Evolutionary conservation across 768 basidiomycete genomes (phyloP), one percentile per base, ranked within the genome.

Genomic region (Mycena olivaceomarginata): DNA sequence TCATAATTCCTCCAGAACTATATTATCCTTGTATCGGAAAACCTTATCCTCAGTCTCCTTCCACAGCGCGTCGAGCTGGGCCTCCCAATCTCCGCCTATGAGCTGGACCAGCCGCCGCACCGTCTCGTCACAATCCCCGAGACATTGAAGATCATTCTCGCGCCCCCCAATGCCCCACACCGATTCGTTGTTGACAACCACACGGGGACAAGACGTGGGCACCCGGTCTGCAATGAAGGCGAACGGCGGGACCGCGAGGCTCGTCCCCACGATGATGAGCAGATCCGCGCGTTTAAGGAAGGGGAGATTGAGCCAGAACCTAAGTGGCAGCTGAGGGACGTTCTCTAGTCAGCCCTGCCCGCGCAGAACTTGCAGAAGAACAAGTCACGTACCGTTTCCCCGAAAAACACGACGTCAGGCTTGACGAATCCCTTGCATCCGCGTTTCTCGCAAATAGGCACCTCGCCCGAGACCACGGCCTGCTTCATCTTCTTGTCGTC

Each of bases 231-330:
- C 74, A 51, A 75, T 18, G 67, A 70, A 70, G 39, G 37, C 25
- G 74, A 75, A 75, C 2, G 74, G 74, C 15, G 74, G 74, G 22
- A 75, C 74, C 5, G 68, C 74, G 63, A 75, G 74, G 63, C 74
- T 75, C 51, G 74, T 75, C 60, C 74, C 74, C 5, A 75, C 13
- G 43, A 75, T 56, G 7, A 75, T 70, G 40, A 75, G 74, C 53
- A 75, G 68, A 25, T 75, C 74, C 48, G n/a, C n/a, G 40, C 74
- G 74, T 62, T 57, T 53, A 15, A 75, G 4, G 53, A 75, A 75
- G 20, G 74, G 74, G 18, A 75, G 40, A 13, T 75, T 75, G 18
- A 75, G 74, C 74, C 74, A 75, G 62, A 75, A 75, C 25, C 59
- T 75, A 51, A 65, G 62, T 12, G 74, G 74, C 1, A 75, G 63